Conservation (phyloP, 306 rosid genomes). For the Pyrus bretschneideri region DNA sequence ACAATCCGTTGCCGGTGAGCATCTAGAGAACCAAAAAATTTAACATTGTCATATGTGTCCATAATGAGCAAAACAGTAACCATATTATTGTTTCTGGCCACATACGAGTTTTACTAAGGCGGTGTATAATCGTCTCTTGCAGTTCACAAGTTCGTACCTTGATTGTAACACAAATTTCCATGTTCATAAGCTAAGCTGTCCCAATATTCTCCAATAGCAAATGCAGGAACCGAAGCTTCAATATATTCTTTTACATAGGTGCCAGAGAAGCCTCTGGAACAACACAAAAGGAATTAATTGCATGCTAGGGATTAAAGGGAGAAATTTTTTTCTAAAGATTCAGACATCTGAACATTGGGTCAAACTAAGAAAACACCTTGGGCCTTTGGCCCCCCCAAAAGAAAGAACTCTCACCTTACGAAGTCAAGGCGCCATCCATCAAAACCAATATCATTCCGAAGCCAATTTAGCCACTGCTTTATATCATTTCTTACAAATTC, state of each 20-base stretch:
- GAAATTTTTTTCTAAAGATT: not conserved
- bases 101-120: not conserved
- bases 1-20: conserved; percentile 70
- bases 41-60: not conserved
- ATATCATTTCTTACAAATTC: conserved; percentile 62
- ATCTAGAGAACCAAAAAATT: conserved; percentile 37
- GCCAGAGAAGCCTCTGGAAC: conserved; percentile 68
- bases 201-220: conserved; percentile 85
- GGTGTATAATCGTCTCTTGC: not conserved
- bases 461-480: conserved; percentile 71
- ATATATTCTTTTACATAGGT: conserved; percentile 63
- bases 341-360: not conserved
- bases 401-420: conserved; percentile 41
- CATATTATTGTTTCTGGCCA: not conserved
- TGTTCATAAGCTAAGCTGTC: conserved; percentile 63
- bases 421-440: conserved; percentile 88
- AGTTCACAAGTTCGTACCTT: conserved; percentile 41
- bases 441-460: conserved; percentile 61
- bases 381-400: not conserved
- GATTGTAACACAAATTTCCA: conserved; percentile 59
- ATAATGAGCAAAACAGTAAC: not conserved
- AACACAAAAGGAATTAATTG: conserved; percentile 14
- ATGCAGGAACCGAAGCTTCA: conserved; percentile 57
- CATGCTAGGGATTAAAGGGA: not conserved
- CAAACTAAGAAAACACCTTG: not conserved